Evolutionary conservation across 164 flowering plant species (phyloP), one percentile per base, ranked within the genome.

Genomic region (Umbellularia californica): DNA sequence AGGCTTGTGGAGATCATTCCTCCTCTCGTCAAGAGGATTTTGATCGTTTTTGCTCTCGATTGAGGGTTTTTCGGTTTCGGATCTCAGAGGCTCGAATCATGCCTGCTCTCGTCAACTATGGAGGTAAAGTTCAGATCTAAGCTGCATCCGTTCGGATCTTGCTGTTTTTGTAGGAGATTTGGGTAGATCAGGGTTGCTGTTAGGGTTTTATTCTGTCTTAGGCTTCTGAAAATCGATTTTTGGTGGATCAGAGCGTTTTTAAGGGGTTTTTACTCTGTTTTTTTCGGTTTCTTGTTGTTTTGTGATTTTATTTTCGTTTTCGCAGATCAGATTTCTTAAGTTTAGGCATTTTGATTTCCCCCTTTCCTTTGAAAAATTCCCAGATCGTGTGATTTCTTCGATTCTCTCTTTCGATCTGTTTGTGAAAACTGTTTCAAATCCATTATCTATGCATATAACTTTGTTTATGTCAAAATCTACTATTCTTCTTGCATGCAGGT

Each of bases 401-500:
- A 27, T 27, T 27, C 28, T 27, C 28, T 27, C 28, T 27, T 28
- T 28, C 2, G 30, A 28, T 28, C 30, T 28, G 30, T 28, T 28
- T 28, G 30, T 28, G 30, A 28, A 28, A 28, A 28, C 30, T 28
- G 30, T 3, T 28, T 28, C 4, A 28, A 28, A 28, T 28, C 4
- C 30, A 28, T 1, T 2, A 28, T 28, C 30, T 28, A 28, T 28
- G 30, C 30, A 28, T 2, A 28, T 28, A 28, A 28, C 30, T 28
- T 28, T 28, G 30, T 28, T 28, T 28, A 28, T 28, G 30, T 28
- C 30, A 28, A 28, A 28, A 28, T 4, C 30, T 28, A 28, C 30
- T 28, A 3, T 2, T 28, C 30, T 28, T 28, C 93, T 72, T 94
- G 97, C 77, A 94, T 89, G 92, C 95, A 94, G 95, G 97, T 91